Conservation (phyloP, 1,284 basidiomycete species). For the Laetiporus sulphureus region DNA sequence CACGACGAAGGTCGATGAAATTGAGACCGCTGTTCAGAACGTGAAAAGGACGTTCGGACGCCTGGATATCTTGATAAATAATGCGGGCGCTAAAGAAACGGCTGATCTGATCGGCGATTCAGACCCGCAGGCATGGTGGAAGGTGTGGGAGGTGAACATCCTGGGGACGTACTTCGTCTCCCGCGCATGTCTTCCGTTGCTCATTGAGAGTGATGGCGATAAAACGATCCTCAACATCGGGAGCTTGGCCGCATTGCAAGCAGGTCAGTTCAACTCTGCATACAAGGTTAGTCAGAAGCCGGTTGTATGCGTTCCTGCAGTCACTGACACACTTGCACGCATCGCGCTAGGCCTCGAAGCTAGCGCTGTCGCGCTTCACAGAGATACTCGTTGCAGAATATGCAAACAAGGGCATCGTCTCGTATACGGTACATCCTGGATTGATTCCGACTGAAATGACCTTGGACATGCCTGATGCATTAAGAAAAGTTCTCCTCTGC, state of each 20-base stretch:
- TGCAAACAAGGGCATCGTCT: not conserved
- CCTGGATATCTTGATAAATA: constrained; percentile 1
- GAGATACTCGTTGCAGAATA: not conserved
- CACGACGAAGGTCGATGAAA: not conserved
- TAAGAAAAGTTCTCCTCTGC: not conserved
- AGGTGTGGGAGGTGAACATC: constrained; percentile 1
- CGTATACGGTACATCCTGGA: not conserved
- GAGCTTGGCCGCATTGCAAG: not conserved
- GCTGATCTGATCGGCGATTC: not conserved
- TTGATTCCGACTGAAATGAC: not conserved
- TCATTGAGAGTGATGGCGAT: not conserved
- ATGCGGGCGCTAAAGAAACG: not conserved
- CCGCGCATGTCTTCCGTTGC: not conserved
- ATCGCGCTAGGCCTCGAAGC: not conserved
- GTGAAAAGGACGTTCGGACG: not conserved
- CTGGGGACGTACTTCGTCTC: not conserved
- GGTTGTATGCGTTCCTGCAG: not conserved
- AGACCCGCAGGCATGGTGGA: not conserved
- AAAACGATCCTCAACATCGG: not conserved
- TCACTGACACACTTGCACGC: not conserved
- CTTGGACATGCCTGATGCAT: not conserved
- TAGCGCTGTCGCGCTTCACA: not conserved
- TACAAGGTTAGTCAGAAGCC: not conserved
- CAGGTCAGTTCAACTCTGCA: not conserved
- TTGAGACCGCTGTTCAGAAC: not conserved